phyloP scores from a whole-genome alignment of 192 early-diverging fungal species.

The Coemansia reversa region DNA sequence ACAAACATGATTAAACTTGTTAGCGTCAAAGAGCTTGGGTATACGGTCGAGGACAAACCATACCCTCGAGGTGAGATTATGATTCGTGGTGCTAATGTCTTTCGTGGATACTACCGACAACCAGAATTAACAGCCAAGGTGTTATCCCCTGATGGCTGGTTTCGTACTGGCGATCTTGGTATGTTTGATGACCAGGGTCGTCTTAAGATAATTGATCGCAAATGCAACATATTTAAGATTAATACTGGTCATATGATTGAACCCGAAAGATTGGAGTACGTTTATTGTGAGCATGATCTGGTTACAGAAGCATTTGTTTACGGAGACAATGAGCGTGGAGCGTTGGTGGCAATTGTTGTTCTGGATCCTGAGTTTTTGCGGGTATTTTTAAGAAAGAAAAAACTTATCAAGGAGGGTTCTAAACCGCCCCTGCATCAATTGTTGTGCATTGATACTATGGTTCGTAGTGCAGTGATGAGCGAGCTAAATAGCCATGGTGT shows the following conservation, averaged over 20 bases:
- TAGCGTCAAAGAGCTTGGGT: conserved; percentile 86
- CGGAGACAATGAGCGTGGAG: conserved; percentile 74
- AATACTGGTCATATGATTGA: conserved; percentile 91
- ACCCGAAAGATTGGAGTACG: conserved; percentile 89
- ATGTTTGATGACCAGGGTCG: conserved; percentile 82
- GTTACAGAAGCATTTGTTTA: conserved; percentile 75
- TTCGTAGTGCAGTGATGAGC: conserved; percentile 57
- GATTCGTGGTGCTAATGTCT: conserved; percentile 76
- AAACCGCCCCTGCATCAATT: conserved; percentile 57
- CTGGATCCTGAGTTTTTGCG: conserved; percentile 64
- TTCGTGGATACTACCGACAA: conserved; percentile 85
- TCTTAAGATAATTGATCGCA: conserved; percentile 88
- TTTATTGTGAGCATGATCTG: conserved; percentile 75
- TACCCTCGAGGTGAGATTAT: conserved; percentile 87
- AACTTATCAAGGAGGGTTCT: conserved; percentile 46
- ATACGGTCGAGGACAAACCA: conserved; percentile 78
- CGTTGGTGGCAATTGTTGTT: conserved; percentile 74
- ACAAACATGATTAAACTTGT: conserved; percentile 83
- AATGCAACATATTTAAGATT: conserved; percentile 93
- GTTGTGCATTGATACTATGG: conserved; percentile 62
- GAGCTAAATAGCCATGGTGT: conserved; percentile 62
- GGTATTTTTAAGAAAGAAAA: conserved; percentile 56
- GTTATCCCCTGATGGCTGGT: conserved; percentile 80
- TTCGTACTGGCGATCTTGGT: conserved; percentile 92
- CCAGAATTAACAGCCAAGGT: conserved; percentile 73